Evolutionary conservation across 2,329 filamentous ascomycete species (phyloP).

Genomic region (Diaporthe sp.): DNA sequence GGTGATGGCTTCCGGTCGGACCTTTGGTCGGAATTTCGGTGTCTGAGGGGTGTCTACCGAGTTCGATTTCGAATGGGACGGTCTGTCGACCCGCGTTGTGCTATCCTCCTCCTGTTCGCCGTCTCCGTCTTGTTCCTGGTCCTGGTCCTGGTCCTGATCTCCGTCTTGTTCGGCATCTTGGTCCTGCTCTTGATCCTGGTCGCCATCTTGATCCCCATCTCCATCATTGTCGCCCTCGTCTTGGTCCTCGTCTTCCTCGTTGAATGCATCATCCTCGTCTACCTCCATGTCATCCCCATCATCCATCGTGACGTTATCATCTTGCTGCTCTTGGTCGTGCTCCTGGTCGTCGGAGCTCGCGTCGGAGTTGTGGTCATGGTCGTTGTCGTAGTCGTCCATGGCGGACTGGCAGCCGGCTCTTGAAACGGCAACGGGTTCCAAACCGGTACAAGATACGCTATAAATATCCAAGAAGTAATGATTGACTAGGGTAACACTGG

Average conservation of each 20-base stretch:
- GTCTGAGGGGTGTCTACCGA: conserved; percentile 50
- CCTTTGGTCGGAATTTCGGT: conserved; percentile 67
- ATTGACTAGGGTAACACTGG: not conserved
- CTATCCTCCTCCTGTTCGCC: conserved; percentile 37
- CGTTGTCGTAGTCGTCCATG: conserved; percentile 58
- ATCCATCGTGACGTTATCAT: conserved; percentile 44
- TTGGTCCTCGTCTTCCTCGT: conserved; percentile 54
- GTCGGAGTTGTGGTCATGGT: conserved; percentile 52
- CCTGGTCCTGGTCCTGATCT: conserved; percentile 56
- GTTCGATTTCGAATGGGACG: conserved; percentile 43
- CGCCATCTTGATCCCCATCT: conserved; percentile 53
- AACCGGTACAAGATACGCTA: not conserved
- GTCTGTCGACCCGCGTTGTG: conserved; percentile 38
- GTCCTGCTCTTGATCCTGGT: conserved; percentile 55
- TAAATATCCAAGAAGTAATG: not conserved
- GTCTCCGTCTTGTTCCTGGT: conserved; percentile 50
- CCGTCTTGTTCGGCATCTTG: conserved; percentile 53
- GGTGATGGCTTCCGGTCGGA: conserved; percentile 83
- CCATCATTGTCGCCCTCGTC: conserved; percentile 51
- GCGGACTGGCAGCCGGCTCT: not conserved
- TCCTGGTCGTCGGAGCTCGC: conserved; percentile 62
- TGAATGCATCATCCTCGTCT: conserved; percentile 53
- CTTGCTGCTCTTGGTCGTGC: conserved; percentile 55
- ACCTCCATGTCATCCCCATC: conserved; percentile 57
- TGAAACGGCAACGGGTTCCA: not conserved